Evolutionary conservation across 257 asterid genomes (phyloP), one percentile per base, ranked within the genome.

Genomic region (Echium plantagineum): DNA sequence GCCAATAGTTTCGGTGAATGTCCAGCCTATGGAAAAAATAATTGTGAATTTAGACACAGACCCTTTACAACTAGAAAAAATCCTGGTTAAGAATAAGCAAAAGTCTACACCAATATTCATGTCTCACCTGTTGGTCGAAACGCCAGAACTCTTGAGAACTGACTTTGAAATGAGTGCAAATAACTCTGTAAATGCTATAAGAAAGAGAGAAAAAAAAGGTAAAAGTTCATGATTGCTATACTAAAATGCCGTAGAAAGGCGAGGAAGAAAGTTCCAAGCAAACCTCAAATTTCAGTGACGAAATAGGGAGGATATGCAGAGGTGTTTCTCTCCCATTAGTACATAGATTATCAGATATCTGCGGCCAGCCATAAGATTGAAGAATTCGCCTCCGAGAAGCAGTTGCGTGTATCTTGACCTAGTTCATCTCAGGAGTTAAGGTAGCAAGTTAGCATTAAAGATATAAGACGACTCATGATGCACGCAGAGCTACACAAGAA

Each of bases 41-140:
- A 16, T 59, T 31, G 12, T 20, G 1, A 51, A 49, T 7, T 15
- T 57, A 21, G 46, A n/a, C 35, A 17, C 26, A 21, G 15, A 55
- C 21, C 13, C 6, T 6, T 55, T 9, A 35, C 46, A 5, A 35
- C 46, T 35, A 35, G 1, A 24, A 7, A 42, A 42, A 15, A 13
- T 12, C 3, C 49, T 10, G 49, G 49, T 42, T 7, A 3, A 13
- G 13, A 42, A 42, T 42, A 12, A 42, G 49, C 49, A 42, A 10
- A 42, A 7, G n/a, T 7, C 42, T 30, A 30, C 48, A 21, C 5
- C 46, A 55, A 49, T 15, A 53, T 52, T 9, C 24, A 53, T 18
- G 55, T 53, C 52, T 59, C 32, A 71, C 76, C 72, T 61, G 76
- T 71, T 66, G 76, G 76, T 56, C 76, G 53, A 60, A 71, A 66